phyloP scores from a whole-genome alignment of 1,139 yeast genomes.

The Petasospora fabianii region DNA sequence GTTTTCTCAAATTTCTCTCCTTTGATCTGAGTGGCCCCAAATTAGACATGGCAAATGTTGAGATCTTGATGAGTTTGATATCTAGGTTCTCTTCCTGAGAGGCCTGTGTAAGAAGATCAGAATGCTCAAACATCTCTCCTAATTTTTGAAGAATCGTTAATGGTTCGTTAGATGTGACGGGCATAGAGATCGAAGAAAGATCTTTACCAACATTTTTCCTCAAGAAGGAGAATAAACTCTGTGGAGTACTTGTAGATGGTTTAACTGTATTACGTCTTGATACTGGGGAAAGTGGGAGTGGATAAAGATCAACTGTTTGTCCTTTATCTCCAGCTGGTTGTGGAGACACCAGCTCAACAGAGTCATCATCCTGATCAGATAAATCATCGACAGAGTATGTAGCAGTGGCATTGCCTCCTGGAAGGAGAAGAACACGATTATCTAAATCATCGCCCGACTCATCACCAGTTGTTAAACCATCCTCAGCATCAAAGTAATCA shows the following conservation, averaged over 20 bases:
- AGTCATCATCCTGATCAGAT: constrained; percentile 22
- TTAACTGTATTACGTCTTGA: constrained; percentile 60
- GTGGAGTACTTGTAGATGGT: constrained; percentile 64
- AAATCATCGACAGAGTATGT: constrained; percentile 23
- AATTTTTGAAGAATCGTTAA: constrained; percentile 73
- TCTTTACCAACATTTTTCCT: constrained; percentile 94
- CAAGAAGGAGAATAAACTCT: constrained; percentile 72
- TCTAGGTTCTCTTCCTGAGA: constrained; percentile 42
- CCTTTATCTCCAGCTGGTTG: not conserved
- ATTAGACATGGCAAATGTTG: constrained; percentile 78
- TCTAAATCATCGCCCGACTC: constrained; percentile 26
- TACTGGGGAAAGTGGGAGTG: constrained; percentile 52
- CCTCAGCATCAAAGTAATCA: constrained; percentile 70
- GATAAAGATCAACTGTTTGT: constrained; percentile 44
- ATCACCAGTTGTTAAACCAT: constrained; percentile 24
- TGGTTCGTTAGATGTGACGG: constrained; percentile 93
- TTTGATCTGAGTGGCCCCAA: constrained; percentile 69
- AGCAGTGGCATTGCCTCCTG: constrained; percentile 12
- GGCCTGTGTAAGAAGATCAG: constrained; percentile 63
- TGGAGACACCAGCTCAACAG: constrained; percentile 9
- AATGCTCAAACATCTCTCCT: constrained; percentile 76
- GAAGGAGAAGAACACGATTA: constrained; percentile 21
- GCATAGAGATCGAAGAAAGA: constrained; percentile 83
- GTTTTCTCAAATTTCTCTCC: constrained; percentile 76
- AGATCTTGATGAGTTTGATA: constrained; percentile 62